Base-by-base conservation (phyloP, 2,329 filamentous ascomycete species). In the Nannizziopsis arthrosporioides region DNA sequence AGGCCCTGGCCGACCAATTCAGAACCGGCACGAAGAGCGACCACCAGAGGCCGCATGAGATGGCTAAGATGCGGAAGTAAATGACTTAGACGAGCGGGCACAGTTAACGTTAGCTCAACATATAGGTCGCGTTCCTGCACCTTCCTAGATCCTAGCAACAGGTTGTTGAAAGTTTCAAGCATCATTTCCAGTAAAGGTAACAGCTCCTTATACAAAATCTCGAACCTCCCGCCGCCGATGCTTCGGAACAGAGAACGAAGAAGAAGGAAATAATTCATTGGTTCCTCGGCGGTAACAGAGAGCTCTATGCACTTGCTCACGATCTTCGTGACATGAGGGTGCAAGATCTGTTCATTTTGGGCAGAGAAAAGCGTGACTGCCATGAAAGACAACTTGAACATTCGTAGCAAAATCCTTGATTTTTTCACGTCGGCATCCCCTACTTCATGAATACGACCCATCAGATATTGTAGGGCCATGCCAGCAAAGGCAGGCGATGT, bases 381-480 rank as follows among this genome's bases (percentile, higher is more conserved):
- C 92, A 99, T 98, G 65, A 98, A 98, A 0, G 90, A 94, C 44
- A 99, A 70, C 68, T 99, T 99, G 71, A 96, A 99, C 44, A 99
- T 79, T 48, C 93, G 79, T 44, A 99, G 71, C 31, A 99, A 70
- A 42, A 98, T 94, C 5, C 88, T 90, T 0, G 92, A 90, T 65
- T 90, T 94, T 61, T 86, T 88, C 46, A 92, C 82, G 65, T 98
- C 88, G 6, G 84, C 81, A 0, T 87, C 92, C 17, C 92, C 92
- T 38, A 99, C 88, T 62, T 98, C 85, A 54, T 93, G 85, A 50
- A 99, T 93, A 46, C 86, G 84, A 58, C 90, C 85, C 92, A 98
- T 98, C 51, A 98, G 73, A 62, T 98, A 98, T 55, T 94, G 87
- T 42, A 99, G 72, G 19, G 98, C 79, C 92, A 99, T 96, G 35